A percentile compares a stretch with the other conserved stretches of the same genome.
Evolutionary conservation across 2,329 filamentous ascomycete species (phyloP).

Genomic region (Phialophora macrospora): DNA sequence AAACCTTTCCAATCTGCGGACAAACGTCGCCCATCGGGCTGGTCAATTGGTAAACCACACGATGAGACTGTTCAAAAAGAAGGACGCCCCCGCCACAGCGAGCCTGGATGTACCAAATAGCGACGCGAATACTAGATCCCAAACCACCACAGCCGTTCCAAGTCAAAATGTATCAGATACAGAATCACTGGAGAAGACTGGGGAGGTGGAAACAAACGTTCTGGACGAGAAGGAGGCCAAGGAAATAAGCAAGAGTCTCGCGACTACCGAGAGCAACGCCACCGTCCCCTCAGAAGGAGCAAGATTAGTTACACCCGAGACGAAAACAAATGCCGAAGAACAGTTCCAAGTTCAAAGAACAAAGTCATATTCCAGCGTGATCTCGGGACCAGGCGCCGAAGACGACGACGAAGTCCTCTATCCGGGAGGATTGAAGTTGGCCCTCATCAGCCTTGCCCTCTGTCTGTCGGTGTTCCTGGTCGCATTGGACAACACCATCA

Average conservation of each 20-base stretch:
- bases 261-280: background rate
- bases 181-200: slow-evolving; percentile 29
- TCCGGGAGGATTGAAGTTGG: slow-evolving; percentile 43
- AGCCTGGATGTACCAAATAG: slow-evolving; percentile 6
- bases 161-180: slow-evolving; percentile 36
- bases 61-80: slow-evolving; percentile 33
- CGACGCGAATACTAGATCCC: slow-evolving; percentile 28
- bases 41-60: background rate
- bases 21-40: background rate
- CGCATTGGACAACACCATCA: slow-evolving; percentile 48
- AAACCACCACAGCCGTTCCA: slow-evolving; percentile 30
- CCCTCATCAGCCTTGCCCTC: slow-evolving; percentile 46
- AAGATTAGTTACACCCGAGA: background rate
- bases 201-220: slow-evolving; percentile 11
- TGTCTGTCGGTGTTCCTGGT: slow-evolving; percentile 49
- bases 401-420: slow-evolving; percentile 48
- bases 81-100: background rate
- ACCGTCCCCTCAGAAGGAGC: slow-evolving; percentile 2
- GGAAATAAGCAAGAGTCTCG: slow-evolving; percentile 6
- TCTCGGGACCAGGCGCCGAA: slow-evolving; percentile 39
- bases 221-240: slow-evolving; percentile 15
- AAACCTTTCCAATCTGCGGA: background rate
- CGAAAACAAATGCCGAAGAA: background rate
- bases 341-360: slow-evolving; percentile 29
- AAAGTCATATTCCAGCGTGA: slow-evolving; percentile 6